These are phyloP conservation scores for Phaeosphaeria sp. DNA, from an alignment of 2,329 filamentous ascomycete species.

Conservation along the genomic window DNA sequence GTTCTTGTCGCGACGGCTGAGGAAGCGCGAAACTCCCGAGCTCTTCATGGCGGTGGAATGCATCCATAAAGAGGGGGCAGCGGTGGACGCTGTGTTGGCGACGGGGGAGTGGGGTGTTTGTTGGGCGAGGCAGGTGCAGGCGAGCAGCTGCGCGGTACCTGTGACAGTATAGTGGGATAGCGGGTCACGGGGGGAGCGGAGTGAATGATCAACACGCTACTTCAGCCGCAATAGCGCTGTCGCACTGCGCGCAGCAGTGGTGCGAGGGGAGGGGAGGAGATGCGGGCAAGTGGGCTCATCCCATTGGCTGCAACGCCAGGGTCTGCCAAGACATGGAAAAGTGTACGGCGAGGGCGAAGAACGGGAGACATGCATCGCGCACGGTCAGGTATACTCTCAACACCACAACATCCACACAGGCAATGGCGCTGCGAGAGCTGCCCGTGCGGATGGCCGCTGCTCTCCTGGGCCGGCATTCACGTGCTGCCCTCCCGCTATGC, in stretches of 20 bases:
- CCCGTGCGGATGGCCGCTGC: slow-evolving; percentile 35
- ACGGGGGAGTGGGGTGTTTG: slow-evolving; percentile 7
- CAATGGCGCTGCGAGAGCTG: slow-evolving; percentile 49
- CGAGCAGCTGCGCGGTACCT: too few relatives aligned
- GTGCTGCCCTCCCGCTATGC: slow-evolving; percentile 27
- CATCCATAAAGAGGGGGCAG: slow-evolving; percentile 24
- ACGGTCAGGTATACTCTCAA: too few relatives aligned
- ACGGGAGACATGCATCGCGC: too few relatives aligned
- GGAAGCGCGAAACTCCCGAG: slow-evolving; percentile 66
- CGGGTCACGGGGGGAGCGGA: not conserved
- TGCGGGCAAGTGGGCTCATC: not conserved
- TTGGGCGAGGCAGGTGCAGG: slow-evolving; percentile 1
- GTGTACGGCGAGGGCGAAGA: too few relatives aligned
- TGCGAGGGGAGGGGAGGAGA: not conserved
- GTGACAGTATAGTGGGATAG: slow-evolving; percentile 1
- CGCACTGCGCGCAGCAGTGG: not conserved
- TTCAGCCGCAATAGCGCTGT: not conserved
- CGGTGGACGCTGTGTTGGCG: slow-evolving; percentile 1
- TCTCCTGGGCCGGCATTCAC: slow-evolving; percentile 24
- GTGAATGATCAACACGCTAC: not conserved
- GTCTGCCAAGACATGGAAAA: slow-evolving; percentile 20
- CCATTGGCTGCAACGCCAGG: not conserved
- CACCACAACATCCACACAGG: slow-evolving; percentile 3
- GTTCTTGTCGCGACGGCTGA: slow-evolving; percentile 71
- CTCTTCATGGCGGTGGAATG: slow-evolving; percentile 48